Evolutionary conservation across 1,284 basidiomycete genomes (phyloP).

Genomic region (Acaromyces ingoldii): DNA sequence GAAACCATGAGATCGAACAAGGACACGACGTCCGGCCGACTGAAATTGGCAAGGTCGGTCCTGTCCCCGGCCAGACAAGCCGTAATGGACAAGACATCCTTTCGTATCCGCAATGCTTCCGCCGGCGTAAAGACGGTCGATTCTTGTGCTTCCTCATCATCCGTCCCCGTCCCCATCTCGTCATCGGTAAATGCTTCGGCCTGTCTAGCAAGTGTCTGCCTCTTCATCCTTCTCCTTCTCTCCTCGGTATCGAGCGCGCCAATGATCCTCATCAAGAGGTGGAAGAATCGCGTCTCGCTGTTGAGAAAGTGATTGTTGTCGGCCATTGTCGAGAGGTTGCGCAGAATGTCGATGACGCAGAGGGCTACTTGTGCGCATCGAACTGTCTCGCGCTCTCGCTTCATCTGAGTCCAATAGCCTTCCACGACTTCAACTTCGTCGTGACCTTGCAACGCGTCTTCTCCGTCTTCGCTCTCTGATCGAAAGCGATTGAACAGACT

Average conservation of each 20-base stretch:
- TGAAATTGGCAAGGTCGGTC: conserved; percentile 54
- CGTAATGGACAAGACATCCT: conserved; percentile 71
- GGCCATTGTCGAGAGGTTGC: conserved; percentile 71
- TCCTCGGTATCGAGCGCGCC: neutral
- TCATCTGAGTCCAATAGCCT: neutral
- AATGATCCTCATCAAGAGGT: neutral
- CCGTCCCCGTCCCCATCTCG: conserved; percentile 1
- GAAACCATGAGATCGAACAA: conserved; percentile 69
- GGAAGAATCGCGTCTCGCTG: neutral
- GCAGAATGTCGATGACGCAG: conserved; percentile 71
- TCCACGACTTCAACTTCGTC: neutral
- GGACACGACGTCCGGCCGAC: conserved; percentile 56
- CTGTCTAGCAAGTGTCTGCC: neutral
- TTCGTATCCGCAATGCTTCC: conserved; percentile 64
- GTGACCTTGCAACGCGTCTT: too few relatives aligned
- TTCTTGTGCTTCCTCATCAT: conserved; percentile 2
- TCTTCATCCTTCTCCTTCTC: conserved; percentile 48
- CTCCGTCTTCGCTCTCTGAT: too few relatives aligned
- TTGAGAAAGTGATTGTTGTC: conserved; percentile 68
- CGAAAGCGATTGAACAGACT: neutral
- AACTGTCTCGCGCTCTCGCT: conserved; percentile 24
- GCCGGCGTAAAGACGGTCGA: conserved; percentile 35
- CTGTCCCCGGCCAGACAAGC: conserved; percentile 62
- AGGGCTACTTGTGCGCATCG: conserved; percentile 63
- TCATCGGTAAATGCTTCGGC: conserved; percentile 8